Base-by-base conservation (phyloP, 2,329 filamentous ascomycete genomes). In the Aureobasidium vineae region DNA sequence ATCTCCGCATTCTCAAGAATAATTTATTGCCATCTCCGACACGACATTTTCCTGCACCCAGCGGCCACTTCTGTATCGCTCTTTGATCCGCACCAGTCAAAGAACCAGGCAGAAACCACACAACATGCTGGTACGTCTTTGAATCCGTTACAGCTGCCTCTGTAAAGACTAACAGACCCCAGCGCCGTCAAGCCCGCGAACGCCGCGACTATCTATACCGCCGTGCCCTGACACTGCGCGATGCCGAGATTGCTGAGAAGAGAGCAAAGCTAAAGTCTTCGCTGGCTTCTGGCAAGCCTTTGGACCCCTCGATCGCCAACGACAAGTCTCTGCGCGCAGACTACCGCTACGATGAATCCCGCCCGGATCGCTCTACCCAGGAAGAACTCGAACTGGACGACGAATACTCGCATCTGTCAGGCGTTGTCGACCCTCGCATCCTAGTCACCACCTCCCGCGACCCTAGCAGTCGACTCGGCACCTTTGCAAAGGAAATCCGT, bases 161-260 rank as follows among this genome's bases (percentile, higher is more conserved):
- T 19, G 8, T 21, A 10, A 10, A 36, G 19, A 54, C 61, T 64
- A 45, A 64, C 38, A 40, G 11, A 3, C 10, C 33, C 10, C 47
- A 61, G 41, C 86, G 89, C 73, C 86, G 88, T 83, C 89, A 92
- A 84, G 88, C 89, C 69, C 87, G 90, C 71, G 87, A 93, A 78
- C 84, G 91, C 72, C 85, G 90, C 72, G 91, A 96, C 76, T 96
- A 98, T 78, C 87, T 99, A 73, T 96, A 97, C 78, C 88, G 94
- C 68, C 89, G 91, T 74, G 94, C 95, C 43, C 84, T 97, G 67
- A 88, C 92, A 26, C 85, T 97, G 50, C 88, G 90, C 71, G 92
- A 97, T 80, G 94, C 94, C 69, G 94, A 97, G 74, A 96, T 96
- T 70, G 90, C 90, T 66, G 91, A 96, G 77, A 97, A 97, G 78